Percentiles rank a stretch among this genome's conserved stretches.
These are phyloP conservation scores for Geranium brycei DNA, from an alignment of 345 rosid genomes.

Conservation along the genomic window DNA sequence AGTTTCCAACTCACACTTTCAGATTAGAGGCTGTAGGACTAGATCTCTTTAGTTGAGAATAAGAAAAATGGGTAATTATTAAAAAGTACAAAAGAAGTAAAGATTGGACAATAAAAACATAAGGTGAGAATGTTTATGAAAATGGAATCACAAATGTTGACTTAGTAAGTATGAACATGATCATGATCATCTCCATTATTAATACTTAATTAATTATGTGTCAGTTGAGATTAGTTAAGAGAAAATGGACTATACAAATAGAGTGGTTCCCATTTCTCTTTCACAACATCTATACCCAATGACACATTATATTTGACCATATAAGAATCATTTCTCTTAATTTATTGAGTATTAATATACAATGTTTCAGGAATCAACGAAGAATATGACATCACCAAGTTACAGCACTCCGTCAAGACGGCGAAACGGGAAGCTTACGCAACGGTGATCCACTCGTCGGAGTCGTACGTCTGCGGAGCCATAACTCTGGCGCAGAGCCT, in stretches of 20 bases:
- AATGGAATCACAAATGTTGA: no score
- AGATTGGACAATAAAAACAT: no score
- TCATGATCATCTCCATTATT: no score
- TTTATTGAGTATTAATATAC: neutral
- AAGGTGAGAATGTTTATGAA: no score
- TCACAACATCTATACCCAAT: neutral
- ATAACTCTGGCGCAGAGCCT: slow-evolving; percentile 79
- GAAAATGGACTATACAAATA: neutral
- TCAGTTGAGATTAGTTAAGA: neutral
- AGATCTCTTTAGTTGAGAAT: no score
- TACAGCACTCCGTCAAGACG: slow-evolving; percentile 31
- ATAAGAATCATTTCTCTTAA: neutral
- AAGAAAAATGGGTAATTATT: no score
- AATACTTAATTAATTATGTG: neutral
- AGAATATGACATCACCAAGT: slow-evolving; percentile 45
- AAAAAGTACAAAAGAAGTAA: no score
- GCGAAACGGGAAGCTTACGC: slow-evolving; percentile 71
- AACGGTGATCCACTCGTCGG: slow-evolving; percentile 83
- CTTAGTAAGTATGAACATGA: no score
- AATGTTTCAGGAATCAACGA: slow-evolving; percentile 39
- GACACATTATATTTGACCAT: no score
- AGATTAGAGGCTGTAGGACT: no score
- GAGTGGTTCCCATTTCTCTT: neutral
- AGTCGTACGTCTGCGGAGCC: slow-evolving; percentile 84
- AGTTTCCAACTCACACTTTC: neutral